Conservation (phyloP, 2,329 filamentous ascomycete genomes). For the Rasamsonia emersonii region DNA sequence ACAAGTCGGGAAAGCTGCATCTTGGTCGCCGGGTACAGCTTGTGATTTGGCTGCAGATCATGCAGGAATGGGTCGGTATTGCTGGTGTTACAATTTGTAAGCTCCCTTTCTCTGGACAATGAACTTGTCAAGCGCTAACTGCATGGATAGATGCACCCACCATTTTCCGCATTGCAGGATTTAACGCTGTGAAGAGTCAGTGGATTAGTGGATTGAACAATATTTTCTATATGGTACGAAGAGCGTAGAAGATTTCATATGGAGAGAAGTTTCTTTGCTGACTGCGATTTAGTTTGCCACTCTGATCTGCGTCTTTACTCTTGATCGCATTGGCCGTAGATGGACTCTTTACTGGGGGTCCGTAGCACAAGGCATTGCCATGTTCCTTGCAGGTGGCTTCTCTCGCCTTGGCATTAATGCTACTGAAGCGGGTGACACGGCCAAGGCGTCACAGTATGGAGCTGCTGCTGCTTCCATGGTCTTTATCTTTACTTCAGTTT, state of each 20-base stretch:
- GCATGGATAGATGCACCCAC: conserved; percentile 32
- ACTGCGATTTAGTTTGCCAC: conserved; percentile 47
- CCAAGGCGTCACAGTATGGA: conserved; percentile 45
- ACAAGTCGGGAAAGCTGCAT: conserved; percentile 57
- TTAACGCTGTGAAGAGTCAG: conserved; percentile 50
- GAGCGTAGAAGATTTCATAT: not conserved
- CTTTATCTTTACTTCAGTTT: conserved; percentile 58
- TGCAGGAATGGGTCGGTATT: conserved; percentile 64
- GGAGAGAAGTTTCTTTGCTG: conserved; percentile 1
- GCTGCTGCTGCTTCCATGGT: conserved; percentile 62
- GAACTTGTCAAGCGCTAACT: conserved; percentile 35
- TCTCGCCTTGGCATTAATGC: conserved; percentile 47
- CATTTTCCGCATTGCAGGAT: conserved; percentile 61
- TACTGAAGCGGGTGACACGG: conserved; percentile 37
- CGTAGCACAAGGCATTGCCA: conserved; percentile 54
- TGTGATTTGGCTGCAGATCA: conserved; percentile 62
- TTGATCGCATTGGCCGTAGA: conserved; percentile 60
- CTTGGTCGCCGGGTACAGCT: conserved; percentile 60
- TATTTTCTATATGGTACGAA: conserved; percentile 45
- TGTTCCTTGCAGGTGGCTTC: conserved; percentile 59
- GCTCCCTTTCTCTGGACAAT: conserved; percentile 6
- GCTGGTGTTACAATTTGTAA: conserved; percentile 56
- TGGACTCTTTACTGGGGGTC: conserved; percentile 64
- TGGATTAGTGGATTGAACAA: conserved; percentile 56
- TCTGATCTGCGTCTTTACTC: conserved; percentile 59